Evolutionary conservation across 768 basidiomycete species (phyloP).

Genomic region (Boletellus ananiceps): DNA sequence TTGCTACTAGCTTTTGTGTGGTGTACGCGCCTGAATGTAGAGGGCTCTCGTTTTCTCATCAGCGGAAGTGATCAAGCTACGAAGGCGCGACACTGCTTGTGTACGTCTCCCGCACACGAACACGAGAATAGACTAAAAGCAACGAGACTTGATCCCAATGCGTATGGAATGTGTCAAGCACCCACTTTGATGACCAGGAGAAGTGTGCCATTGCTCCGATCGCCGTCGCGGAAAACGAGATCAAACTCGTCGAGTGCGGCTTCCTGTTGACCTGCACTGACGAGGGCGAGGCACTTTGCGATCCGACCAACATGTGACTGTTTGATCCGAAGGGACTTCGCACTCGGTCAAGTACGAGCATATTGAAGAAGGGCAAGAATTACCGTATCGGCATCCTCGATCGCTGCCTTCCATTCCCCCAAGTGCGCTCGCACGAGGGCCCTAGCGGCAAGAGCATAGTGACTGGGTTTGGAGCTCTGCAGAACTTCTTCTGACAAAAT

Average conservation of each 20-base stretch:
- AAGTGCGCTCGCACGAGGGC: background rate
- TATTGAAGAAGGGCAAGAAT: background rate
- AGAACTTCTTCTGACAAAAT: background rate
- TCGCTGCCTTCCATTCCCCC: background rate
- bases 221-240: background rate
- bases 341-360: background rate
- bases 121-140: background rate
- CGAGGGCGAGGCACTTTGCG: slow-evolving; percentile 1
- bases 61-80: background rate
- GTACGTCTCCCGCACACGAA: background rate
- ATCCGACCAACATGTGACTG: background rate
- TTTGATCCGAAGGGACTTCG: background rate
- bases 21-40: background rate
- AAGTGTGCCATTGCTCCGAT: background rate
- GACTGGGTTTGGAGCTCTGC: background rate
- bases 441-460: background rate
- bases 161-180: background rate
- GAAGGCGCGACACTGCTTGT: background rate
- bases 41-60: background rate
- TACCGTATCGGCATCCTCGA: background rate
- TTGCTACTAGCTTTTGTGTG: background rate
- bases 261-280: background rate
- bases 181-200: slow-evolving; percentile 1
- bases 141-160: background rate
- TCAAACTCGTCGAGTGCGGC: slow-evolving; percentile 1